Conservation (phyloP, 805 yeast genomes). For the Wickerhamomyces rabaulensis region DNA sequence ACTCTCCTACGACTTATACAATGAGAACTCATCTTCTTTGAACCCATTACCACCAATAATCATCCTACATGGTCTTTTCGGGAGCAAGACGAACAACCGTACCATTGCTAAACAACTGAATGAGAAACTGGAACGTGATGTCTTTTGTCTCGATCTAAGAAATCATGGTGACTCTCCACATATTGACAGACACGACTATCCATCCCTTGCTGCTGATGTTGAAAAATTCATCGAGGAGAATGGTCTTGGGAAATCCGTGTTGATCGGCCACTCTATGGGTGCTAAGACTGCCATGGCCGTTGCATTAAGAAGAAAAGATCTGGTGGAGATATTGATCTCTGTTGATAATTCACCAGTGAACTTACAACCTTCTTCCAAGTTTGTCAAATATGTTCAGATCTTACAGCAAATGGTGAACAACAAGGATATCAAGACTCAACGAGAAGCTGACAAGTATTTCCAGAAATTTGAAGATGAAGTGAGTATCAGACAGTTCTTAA, state of each 20-base stretch:
- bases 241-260: constrained; percentile 41
- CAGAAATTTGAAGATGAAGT: constrained; percentile 54
- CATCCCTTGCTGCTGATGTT: constrained; percentile 82
- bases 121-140: constrained; percentile 43
- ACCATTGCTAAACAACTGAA: constrained; percentile 64
- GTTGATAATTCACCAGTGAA: constrained; percentile 91
- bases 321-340: constrained; percentile 57
- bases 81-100: constrained; percentile 75
- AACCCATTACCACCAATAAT: constrained; percentile 53
- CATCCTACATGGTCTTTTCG: constrained; percentile 86
- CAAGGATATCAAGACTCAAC: constrained; percentile 39
- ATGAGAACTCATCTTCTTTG: constrained; percentile 19
- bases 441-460: constrained; percentile 65
- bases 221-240: constrained; percentile 51
- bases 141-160: constrained; percentile 71
- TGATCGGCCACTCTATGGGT: constrained; percentile 87
- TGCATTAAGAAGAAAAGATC: constrained; percentile 59
- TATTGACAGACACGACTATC: constrained; percentile 63
- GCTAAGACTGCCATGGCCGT: constrained; percentile 92
- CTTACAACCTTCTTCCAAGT: constrained; percentile 49
- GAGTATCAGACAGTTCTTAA: constrained; percentile 67
- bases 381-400: constrained; percentile 62
- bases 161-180: constrained; percentile 95
- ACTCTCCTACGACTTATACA: constrained; percentile 47
- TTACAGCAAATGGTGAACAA: constrained; percentile 52